Evolutionary conservation across 805 yeast species (phyloP), one percentile per base, ranked within the genome.

Genomic region (Nakazawaea wyomingensis): DNA sequence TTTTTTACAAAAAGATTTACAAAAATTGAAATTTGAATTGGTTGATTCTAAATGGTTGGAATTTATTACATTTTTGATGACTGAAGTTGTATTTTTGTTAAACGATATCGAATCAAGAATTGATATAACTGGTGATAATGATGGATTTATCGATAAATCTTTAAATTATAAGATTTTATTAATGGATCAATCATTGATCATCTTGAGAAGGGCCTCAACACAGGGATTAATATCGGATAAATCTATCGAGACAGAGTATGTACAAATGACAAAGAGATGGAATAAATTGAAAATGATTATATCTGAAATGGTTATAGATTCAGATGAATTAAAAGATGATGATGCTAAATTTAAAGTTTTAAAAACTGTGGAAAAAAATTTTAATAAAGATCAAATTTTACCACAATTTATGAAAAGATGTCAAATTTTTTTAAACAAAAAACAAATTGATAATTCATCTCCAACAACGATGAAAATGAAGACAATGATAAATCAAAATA

Each of bases 41-140:
- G 65, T 82, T 4, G 81, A 78, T 46, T 55, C 62, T 22, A 68
- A 78, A 53, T 82, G 87, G 86, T 60, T 65, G 48, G 69, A 69
- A 19, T 62, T 80, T 2, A 78, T 80, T 48, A 60, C 61, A 21
- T 71, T 65, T 45, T 54, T 80, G 41, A 62, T 76, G 34, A 55
- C 62, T 3, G 77, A 77, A 47, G 54, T 71, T 4, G 52, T 56
- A 1, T 58, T 48, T 31, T 46, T 59, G 24, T 50, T 59, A 22
- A 46, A 49, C 8, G 60, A 55, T 36, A 42, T 58, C 3, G 13
- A 29, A 29, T n/a, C 11, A 11, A 24, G 27, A 24, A 24, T 24
- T 11, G 27, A 24, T 11, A 9, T n/a, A n/a, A n/a, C n/a, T n/a
- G n/a, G n/a, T n/a, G n/a, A n/a, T n/a, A n/a, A n/a, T 21, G 36